phyloP scores from a whole-genome alignment of 352 stramenopile species.

The Phytophthora lateralis region DNA sequence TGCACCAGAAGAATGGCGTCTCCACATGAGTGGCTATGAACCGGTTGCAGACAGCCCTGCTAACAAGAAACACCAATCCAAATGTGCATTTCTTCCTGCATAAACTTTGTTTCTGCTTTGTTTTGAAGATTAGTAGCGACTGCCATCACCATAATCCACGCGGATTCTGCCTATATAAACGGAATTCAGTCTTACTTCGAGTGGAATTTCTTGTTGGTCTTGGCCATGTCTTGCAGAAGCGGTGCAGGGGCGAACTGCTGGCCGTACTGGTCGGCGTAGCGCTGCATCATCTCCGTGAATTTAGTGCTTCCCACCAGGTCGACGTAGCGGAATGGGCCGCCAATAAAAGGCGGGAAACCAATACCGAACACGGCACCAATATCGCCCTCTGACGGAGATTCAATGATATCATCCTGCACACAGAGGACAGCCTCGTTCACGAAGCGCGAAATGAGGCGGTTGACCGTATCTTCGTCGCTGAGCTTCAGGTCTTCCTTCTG shows the following conservation, averaged over 20 bases:
- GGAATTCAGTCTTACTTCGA: conserved; percentile 49
- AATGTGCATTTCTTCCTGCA: conserved; percentile 33
- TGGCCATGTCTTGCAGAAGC: conserved; percentile 97
- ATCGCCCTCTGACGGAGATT: conserved; percentile 95
- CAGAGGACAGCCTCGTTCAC: conserved; percentile 98
- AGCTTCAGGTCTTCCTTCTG: conserved; percentile 81
- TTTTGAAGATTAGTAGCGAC: conserved; percentile 16
- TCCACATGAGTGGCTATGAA: conserved; percentile 7
- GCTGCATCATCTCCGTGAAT: conserved; percentile 97
- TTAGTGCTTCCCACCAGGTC: conserved; percentile 93
- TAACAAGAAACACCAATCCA: conserved; percentile 10
- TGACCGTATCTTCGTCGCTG: conserved; percentile 87
- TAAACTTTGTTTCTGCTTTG: conserved; percentile 23
- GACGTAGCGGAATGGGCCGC: conserved; percentile 96
- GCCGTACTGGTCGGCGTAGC: conserved; percentile 95
- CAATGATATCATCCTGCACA: conserved; percentile 98
- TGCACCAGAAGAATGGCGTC: conserved; percentile 19
- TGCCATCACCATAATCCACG: background rate
- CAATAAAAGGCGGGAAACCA: conserved; percentile 97
- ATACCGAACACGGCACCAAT: conserved; percentile 99
- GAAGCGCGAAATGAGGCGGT: conserved; percentile 95
- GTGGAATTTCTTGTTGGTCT: conserved; percentile 98
- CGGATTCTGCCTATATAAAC: conserved; percentile 16
- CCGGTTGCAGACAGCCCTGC: background rate
- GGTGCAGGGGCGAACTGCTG: conserved; percentile 96